These are phyloP conservation scores for Rhodotorula kratochvilovae DNA, from an alignment of 768 basidiomycete genomes.

Conservation along the genomic window DNA sequence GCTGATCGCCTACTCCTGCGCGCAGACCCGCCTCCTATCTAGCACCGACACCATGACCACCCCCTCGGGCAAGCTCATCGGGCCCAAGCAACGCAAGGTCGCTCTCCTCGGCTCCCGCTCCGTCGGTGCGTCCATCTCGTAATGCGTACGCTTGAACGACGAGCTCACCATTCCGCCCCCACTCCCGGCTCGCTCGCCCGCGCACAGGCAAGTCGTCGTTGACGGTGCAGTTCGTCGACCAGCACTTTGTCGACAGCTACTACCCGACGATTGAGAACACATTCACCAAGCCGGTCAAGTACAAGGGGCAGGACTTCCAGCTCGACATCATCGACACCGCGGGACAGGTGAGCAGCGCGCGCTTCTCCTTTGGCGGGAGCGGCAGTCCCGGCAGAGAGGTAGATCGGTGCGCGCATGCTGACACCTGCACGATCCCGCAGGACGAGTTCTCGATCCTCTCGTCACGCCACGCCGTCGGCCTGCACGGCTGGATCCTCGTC, in stretches of 20 bases:
- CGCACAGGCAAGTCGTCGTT: slow-evolving; percentile 87
- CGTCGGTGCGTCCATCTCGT: slow-evolving; percentile 76
- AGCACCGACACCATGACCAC: slow-evolving; percentile 10
- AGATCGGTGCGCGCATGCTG: not conserved
- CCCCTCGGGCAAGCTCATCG: slow-evolving; percentile 33
- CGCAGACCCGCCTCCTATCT: not conserved
- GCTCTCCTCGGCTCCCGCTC: slow-evolving; percentile 80
- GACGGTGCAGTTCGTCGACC: slow-evolving; percentile 86
- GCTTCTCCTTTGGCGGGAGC: not conserved
- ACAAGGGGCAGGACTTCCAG: slow-evolving; percentile 85
- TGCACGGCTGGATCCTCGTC: slow-evolving; percentile 89
- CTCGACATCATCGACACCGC: slow-evolving; percentile 98
- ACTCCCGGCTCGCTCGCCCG: slow-evolving; percentile 12
- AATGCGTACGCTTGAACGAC: too few species aligned
- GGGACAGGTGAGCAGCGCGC: slow-evolving; percentile 79
- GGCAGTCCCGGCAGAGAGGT: too few species aligned
- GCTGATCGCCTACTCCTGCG: too few species aligned
- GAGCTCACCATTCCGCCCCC: not conserved
- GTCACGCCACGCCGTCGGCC: slow-evolving; percentile 84
- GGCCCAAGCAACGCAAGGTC: slow-evolving; percentile 63
- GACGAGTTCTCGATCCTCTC: slow-evolving; percentile 95
- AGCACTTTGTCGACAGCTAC: slow-evolving; percentile 84
- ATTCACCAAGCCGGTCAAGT: slow-evolving; percentile 70
- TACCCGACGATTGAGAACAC: slow-evolving; percentile 93
- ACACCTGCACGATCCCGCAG: slow-evolving; percentile 48